A percentile compares a stretch with the other conserved stretches of the same genome.
These are phyloP conservation scores for Diplodia intermedia DNA, from an alignment of 2,329 filamentous ascomycete genomes.

Conservation along the genomic window DNA sequence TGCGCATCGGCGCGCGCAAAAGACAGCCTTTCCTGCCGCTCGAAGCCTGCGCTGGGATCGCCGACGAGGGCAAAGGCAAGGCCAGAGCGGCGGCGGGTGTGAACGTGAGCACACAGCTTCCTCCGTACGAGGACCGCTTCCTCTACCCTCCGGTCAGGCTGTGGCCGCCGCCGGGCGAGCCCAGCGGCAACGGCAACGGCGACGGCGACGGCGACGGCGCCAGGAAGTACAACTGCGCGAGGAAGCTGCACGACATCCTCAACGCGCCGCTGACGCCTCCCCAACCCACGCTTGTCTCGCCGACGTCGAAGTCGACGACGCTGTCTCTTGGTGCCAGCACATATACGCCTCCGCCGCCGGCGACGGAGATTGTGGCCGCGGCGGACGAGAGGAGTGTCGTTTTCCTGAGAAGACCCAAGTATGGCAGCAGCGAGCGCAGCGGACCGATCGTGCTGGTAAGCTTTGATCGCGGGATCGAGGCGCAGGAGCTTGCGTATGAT, in stretches of 20 bases:
- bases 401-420: conserved; percentile 44
- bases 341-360: neutral
- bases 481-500: conserved; percentile 13
- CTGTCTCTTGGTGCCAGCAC: neutral
- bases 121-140: conserved; percentile 36
- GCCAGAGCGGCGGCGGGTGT: neutral
- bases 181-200: neutral
- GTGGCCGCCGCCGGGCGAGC: conserved; percentile 44
- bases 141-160: conserved; percentile 42
- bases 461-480: conserved; percentile 37
- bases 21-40: conserved; percentile 12
- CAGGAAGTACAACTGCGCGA: conserved; percentile 37
- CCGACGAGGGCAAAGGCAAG: neutral
- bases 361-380: conserved; percentile 40
- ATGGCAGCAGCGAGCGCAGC: conserved; percentile 37
- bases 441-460: conserved; percentile 45
- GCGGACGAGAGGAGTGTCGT: conserved; percentile 46
- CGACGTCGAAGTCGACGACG: neutral
- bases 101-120: neutral
- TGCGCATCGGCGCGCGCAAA: conserved; percentile 59
- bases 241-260: conserved; percentile 43
- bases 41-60: neutral
- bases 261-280: conserved; percentile 39
- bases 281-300: neutral
- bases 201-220: neutral